Percentiles rank a stretch among this genome's conserved stretches.
These are phyloP conservation scores for Microstegium vimineum DNA, from an alignment of 176 grass and related monocot genomes.

Conservation along the genomic window DNA sequence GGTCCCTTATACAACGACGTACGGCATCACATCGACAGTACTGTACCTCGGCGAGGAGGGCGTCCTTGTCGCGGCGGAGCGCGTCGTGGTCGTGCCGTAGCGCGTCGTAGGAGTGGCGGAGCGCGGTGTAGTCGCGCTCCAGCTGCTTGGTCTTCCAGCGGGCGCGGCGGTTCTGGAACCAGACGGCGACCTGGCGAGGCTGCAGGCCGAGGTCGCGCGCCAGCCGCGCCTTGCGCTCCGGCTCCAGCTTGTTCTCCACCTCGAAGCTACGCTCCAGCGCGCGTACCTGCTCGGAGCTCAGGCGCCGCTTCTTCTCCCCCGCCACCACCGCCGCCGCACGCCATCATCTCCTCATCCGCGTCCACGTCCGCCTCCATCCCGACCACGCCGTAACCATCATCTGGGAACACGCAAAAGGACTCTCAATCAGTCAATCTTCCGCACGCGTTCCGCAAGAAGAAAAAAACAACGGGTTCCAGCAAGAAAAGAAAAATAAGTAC, in stretches of 20 bases:
- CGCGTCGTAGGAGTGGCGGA: constrained; percentile 46
- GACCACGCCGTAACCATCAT: constrained; percentile 30
- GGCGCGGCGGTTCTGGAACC: constrained; percentile 98
- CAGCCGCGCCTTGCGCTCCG: constrained; percentile 76
- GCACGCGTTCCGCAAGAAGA: neutral
- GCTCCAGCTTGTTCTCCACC: constrained; percentile 97
- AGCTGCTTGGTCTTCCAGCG: constrained; percentile 97
- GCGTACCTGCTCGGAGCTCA: constrained; percentile 75
- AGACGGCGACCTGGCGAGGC: constrained; percentile 89
- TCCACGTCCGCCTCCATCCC: constrained; percentile 39
- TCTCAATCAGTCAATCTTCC: constrained; percentile 11
- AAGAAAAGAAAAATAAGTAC: too few relatives aligned
- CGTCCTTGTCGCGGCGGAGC: constrained; percentile 53
- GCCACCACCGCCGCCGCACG: constrained; percentile 32
- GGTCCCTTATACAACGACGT: too few relatives aligned
- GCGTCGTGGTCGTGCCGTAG: constrained; percentile 52
- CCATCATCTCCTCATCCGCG: constrained; percentile 38
- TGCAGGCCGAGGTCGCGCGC: constrained; percentile 83
- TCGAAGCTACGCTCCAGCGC: constrained; percentile 88
- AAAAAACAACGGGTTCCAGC: neutral
- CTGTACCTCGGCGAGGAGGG: constrained; percentile 52
- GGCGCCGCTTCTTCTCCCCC: constrained; percentile 86
- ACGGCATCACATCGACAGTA: too few relatives aligned
- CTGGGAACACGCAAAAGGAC: neutral
- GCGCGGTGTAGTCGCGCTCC: constrained; percentile 74